phyloP scores from a whole-genome alignment of 495 filamentous ascomycete genomes.

The Copromyces sp. region DNA sequence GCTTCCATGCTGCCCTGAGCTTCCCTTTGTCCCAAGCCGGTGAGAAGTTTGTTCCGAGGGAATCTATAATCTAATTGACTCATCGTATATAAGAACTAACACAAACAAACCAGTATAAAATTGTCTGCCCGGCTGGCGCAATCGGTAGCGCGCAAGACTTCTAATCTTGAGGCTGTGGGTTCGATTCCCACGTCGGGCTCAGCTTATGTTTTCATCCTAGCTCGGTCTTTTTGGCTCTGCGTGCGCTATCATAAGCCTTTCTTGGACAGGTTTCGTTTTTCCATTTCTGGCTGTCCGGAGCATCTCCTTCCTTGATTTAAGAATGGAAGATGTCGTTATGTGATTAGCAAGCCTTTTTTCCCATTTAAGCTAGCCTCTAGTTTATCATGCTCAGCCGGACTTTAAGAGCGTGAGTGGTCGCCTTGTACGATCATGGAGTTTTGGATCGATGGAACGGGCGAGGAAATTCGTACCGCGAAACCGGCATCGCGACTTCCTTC shows the following conservation, averaged over 20 bases:
- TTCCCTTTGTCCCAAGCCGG: neutral
- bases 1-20: too few species aligned
- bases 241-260: neutral
- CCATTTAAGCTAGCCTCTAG: neutral
- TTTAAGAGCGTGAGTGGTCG: neutral
- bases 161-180: neutral
- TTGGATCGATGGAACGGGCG: neutral
- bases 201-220: neutral
- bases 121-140: neutral
- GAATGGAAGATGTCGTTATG: neutral
- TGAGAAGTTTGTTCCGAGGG: neutral
- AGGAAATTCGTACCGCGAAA: neutral
- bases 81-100: neutral
- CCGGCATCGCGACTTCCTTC: neutral
- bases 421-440: neutral
- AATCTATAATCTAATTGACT: neutral
- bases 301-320: neutral
- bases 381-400: neutral
- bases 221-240: neutral
- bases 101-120: neutral
- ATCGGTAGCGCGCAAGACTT: neutral
- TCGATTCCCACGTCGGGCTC: neutral
- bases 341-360: neutral
- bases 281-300: neutral
- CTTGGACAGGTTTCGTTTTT: neutral